Base-by-base conservation (phyloP, 2,329 filamentous ascomycete genomes). In the Grosmannia clavigera region DNA sequence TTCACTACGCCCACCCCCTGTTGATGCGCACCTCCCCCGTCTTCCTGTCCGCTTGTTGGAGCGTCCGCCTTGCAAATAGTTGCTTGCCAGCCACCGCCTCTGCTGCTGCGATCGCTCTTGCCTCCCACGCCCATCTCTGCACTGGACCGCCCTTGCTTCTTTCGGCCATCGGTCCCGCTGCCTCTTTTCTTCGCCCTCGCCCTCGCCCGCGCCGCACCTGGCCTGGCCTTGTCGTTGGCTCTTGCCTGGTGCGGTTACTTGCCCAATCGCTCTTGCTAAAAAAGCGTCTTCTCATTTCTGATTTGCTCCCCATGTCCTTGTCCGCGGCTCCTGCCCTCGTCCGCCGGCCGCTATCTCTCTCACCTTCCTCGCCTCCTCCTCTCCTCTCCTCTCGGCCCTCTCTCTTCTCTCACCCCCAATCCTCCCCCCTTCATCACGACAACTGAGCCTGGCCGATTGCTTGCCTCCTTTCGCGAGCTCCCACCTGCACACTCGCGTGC, bases 101-200 rank as follows among this genome's bases (percentile, higher is more conserved):
- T 35, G 33, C 33, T 29, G 11, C n/a, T 52, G n/a, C 50, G 12
- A 14, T 29, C 25, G 22, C 22, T 52, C 33, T 35, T 35, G 33
- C 33, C 25, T 52, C 29, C 10, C 29, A 16, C 51, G 10, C 22
- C 19, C 19, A 11, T 14, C 9, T 55, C 10, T 31, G 16, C 19
- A 55, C 31, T 25, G 27, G 51, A 14, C 33, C 31, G 31, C 51
- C 31, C 31, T 40, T 55, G n/a, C 58, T 35, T 25, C n/a, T 51
- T 60, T 60, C 3, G 58, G 58, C 33, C 40, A 50, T 48, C 58
- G 58, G 58, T 56, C 58, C 58, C 58, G 53, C 9, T 55, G 29
- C 53, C 27, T 22, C 48, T 58, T 58, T 53, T 9, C 33, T 35
- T 35, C 33, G 9, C 33, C 48, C 48, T 52, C 43, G 40, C 19